Percentiles rank a stretch among this genome's conserved stretches.
Conservation (phyloP, 2,329 filamentous ascomycete genomes). For the Aspergillus calidoustus region DNA sequence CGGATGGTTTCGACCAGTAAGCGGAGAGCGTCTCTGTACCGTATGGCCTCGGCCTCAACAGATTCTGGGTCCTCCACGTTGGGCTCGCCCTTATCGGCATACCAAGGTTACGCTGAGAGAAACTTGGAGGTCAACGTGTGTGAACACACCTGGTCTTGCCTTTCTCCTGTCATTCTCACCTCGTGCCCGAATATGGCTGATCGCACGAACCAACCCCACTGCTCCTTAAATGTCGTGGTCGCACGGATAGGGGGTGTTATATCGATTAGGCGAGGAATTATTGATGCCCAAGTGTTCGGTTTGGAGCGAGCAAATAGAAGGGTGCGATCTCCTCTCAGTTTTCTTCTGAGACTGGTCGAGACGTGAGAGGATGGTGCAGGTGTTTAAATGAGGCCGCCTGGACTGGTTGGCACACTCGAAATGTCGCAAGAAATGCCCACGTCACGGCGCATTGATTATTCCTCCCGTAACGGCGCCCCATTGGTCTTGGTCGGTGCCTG, state of each 20-base stretch:
- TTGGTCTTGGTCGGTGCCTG: background rate
- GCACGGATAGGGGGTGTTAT: background rate
- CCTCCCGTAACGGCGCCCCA: background rate
- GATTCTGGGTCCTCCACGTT: background rate
- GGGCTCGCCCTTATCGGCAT: conserved; percentile 1
- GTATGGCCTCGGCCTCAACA: conserved; percentile 1
- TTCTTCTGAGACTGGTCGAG: background rate
- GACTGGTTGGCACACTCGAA: background rate
- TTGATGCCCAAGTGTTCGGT: background rate
- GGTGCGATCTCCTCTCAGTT: background rate
- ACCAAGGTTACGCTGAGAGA: background rate
- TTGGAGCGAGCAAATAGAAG: background rate
- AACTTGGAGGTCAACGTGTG: background rate
- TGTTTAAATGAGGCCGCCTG: background rate
- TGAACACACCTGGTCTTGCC: background rate
- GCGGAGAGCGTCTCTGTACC: conserved; percentile 8
- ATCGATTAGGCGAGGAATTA: background rate
- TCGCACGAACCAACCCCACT: background rate
- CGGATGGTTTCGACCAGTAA: conserved; percentile 13
- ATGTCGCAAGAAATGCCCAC: background rate
- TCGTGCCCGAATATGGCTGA: background rate
- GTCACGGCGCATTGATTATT: background rate
- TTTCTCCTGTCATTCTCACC: background rate
- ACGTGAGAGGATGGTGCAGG: background rate
- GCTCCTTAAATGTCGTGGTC: too few species aligned